Evolutionary conservation across 768 basidiomycete species (phyloP).

Genomic region (Infundibulicybe gibba): DNA sequence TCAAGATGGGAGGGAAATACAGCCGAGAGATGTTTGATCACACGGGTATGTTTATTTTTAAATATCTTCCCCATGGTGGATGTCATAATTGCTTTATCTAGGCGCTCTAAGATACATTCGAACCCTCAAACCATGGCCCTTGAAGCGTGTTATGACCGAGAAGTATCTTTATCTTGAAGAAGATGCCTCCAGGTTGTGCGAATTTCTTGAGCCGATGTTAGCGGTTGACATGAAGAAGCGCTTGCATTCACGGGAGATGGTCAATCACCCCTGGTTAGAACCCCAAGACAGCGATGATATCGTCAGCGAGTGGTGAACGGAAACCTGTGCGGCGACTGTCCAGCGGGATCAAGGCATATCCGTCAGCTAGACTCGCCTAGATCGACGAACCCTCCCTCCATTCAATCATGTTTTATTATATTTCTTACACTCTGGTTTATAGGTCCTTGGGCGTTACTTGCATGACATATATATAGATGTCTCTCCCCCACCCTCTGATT

Average conservation of each 20-base stretch:
- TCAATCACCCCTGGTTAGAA: slow-evolving; percentile 72
- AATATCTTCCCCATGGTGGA: too few relatives aligned
- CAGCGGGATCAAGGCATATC: too few relatives aligned
- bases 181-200: slow-evolving; percentile 57
- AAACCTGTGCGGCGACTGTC: background rate
- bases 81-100: slow-evolving; percentile 11
- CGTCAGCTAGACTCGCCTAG: too few relatives aligned
- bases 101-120: slow-evolving; percentile 72
- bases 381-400: too few relatives aligned
- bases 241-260: slow-evolving; percentile 67
- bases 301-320: slow-evolving; percentile 39
- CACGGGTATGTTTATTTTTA: slow-evolving; percentile 39
- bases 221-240: slow-evolving; percentile 65
- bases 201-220: slow-evolving; percentile 77
- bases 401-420: slow-evolving; percentile 1
- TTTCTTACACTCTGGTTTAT: slow-evolving; percentile 6
- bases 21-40: slow-evolving; percentile 83
- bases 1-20: slow-evolving; percentile 83
- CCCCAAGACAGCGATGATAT: slow-evolving; percentile 34
- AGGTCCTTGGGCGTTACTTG: background rate
- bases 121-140: slow-evolving; percentile 76
- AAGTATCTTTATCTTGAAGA: slow-evolving; percentile 72
- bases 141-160: slow-evolving; percentile 82
- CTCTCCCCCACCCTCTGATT: too few relatives aligned
- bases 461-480: too few relatives aligned